phyloP scores from a whole-genome alignment of 768 basidiomycete genomes.

The Inosperma sp. region DNA sequence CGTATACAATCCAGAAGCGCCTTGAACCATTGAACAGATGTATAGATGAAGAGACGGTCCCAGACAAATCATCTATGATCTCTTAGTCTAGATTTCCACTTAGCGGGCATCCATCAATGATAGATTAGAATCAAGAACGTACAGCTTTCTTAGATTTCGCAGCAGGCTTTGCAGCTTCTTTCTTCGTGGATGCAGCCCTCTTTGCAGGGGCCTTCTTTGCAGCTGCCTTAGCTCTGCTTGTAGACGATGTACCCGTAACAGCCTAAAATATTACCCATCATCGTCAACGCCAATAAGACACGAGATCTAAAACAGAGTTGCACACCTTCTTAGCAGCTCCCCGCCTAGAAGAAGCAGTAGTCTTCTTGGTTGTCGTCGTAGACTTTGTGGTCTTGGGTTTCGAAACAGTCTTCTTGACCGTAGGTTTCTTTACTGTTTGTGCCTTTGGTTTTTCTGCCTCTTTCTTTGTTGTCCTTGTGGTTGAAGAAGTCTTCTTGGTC shows the following conservation, averaged over 20 bases:
- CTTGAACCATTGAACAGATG: too few relatives aligned
- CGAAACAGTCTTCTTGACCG: neutral
- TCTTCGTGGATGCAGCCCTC: constrained; percentile 29
- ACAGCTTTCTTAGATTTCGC: constrained; percentile 38
- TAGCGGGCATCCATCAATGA: neutral
- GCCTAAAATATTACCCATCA: constrained; percentile 25
- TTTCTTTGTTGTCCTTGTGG: constrained; percentile 38
- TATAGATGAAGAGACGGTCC: neutral
- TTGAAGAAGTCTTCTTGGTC: constrained; percentile 28
- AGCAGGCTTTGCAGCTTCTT: constrained; percentile 29
- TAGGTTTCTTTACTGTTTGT: neutral
- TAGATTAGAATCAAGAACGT: constrained; percentile 7
- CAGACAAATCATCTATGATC: constrained; percentile 13
- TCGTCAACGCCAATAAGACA: neutral
- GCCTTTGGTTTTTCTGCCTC: constrained; percentile 34
- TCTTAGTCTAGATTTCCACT: constrained; percentile 21
- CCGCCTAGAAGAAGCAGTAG: constrained; percentile 32
- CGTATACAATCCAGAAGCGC: too few relatives aligned
- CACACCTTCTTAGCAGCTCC: constrained; percentile 40
- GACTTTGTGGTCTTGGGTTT: constrained; percentile 26
- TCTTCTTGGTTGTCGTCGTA: constrained; percentile 32
- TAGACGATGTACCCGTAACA: constrained; percentile 38
- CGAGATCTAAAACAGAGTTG: neutral
- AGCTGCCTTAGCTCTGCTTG: constrained; percentile 40
- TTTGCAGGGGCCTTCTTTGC: constrained; percentile 37